phyloP scores from a whole-genome alignment of 1,284 basidiomycete genomes.

The Irpex sp. region DNA sequence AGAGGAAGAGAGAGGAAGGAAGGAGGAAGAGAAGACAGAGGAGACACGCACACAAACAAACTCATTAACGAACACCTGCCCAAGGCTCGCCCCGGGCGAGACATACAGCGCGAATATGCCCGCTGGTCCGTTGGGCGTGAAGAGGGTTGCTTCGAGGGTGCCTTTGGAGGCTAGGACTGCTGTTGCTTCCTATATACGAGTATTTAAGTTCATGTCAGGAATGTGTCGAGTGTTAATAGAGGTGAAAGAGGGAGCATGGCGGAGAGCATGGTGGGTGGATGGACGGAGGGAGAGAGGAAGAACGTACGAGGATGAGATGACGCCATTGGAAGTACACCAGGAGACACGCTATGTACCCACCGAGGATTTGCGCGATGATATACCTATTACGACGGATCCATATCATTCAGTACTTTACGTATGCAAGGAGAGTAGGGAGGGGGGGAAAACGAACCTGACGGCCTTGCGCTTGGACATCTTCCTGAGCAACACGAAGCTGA shows the following conservation, averaged over 20 bases:
- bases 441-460: constrained; percentile 28
- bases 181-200: constrained; percentile 41
- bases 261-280: too few relatives aligned
- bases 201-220: too few relatives aligned
- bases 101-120: constrained; percentile 58
- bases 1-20: too few relatives aligned
- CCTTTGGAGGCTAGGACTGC: constrained; percentile 37
- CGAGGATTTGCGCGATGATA: constrained; percentile 56
- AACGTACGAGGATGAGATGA: constrained; percentile 36
- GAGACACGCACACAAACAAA: constrained; percentile 48
- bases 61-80: constrained; percentile 59
- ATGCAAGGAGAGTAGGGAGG: too few relatives aligned
- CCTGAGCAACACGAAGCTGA: constrained; percentile 46
- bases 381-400: too few relatives aligned
- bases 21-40: background rate
- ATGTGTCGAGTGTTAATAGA: too few relatives aligned
- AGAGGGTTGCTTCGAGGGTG: constrained; percentile 36
- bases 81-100: constrained; percentile 42
- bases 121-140: constrained; percentile 54
- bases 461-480: constrained; percentile 52
- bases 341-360: constrained; percentile 54
- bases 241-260: too few relatives aligned
- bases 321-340: constrained; percentile 59
- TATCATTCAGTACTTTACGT: too few relatives aligned
- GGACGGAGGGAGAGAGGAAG: background rate